Base-by-base conservation (phyloP, 192 early-diverging fungal species). In the Ambispora gerdemannii region DNA sequence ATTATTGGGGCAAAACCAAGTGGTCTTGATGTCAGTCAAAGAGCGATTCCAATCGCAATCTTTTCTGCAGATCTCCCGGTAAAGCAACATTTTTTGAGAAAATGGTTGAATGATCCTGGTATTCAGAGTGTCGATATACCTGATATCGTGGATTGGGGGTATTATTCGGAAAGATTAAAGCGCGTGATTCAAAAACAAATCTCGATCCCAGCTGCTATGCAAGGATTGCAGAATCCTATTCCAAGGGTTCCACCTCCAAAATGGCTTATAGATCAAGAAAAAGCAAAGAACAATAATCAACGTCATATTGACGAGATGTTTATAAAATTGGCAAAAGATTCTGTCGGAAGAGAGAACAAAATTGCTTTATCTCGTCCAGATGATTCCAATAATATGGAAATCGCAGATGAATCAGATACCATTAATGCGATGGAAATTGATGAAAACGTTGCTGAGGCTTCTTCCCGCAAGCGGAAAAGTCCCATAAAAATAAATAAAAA, bases 201-300 rank as follows among this genome's bases (percentile, higher is more conserved):
- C 67, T 97, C 95, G 1, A 99, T 99, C 73, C 97, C 97, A 0
- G 97, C 97, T 7, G 95, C 95, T 0, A 93, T 96, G 93, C 97
- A 99, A 75, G 88, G 90, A 49, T 88, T 99, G 11, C 31, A 80
- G 4, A 99, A 99, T 75, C 97, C 97, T 0, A 90, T 99, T 24
- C 94, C 94, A 7, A 84, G 97, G 33, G 86, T 99, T 17, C 76
- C 81, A 1, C 95, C 98, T 75, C 97, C 97, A 2, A 94, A 98
- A 66, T 99, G 97, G 97, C 77, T 99, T 43, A 81, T 83, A 22
- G 92, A 93, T 72, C 85, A 93, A 11, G 86, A 97, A 3, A 82
- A 83, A 6, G 82, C 81, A 0, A 79, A 85, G n/a, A 83, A 92
- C 50, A 95, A 93, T 78, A 88, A 88, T 72, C 97, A 98, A 75